Base-by-base conservation (phyloP, 2,329 filamentous ascomycete species). In the Stachybotrys chartarum region DNA sequence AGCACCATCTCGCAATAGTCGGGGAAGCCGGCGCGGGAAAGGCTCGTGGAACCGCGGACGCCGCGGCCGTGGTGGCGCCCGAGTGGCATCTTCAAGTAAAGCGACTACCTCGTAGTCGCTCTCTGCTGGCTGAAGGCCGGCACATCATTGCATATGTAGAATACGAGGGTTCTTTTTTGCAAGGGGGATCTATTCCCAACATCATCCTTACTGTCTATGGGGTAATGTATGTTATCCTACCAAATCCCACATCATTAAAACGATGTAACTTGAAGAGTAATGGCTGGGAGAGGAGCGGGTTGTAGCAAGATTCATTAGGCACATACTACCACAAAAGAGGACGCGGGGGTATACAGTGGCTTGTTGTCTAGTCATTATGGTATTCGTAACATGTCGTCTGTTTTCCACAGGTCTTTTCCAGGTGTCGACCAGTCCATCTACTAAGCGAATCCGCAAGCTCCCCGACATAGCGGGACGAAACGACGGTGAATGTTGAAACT, bases 11-110 rank as follows among this genome's bases (percentile, higher is more conserved):
- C 59, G 62, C 16, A 56, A 53, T 6, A 53, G 52, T 49, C 64
- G 67, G 39, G 63, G 61, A 10, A 59, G 60, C 12, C 64, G 64
- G 47, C 66, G 67, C 42, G 63, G 65, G 48, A 62, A 62, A 57
- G 51, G 56, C 16, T 55, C 56, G n/a, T 64, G 66, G 58, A 55
- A 57, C 42, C 65, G 66, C 32, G 64, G 64, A 30, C 65, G 64
- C 49, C 62, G 66, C n/a, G 60, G 61, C 30, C 63, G 66, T 52
- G 61, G 60, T 51, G 50, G n/a, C 49, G 45, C 47, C 8, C 54
- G 44, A 30, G 11, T 14, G 7, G 32, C n/a, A 16, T 51, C 49
- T 35, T 30, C 49, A 35, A 30, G 48, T 7, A 35, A 42, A 42
- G 35, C 35, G 35, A 10, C 35, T 42, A 14, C 35, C 2, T 42